phyloP scores from a whole-genome alignment of 2,329 filamentous ascomycete species.

The Aspergillus chevalieri region DNA sequence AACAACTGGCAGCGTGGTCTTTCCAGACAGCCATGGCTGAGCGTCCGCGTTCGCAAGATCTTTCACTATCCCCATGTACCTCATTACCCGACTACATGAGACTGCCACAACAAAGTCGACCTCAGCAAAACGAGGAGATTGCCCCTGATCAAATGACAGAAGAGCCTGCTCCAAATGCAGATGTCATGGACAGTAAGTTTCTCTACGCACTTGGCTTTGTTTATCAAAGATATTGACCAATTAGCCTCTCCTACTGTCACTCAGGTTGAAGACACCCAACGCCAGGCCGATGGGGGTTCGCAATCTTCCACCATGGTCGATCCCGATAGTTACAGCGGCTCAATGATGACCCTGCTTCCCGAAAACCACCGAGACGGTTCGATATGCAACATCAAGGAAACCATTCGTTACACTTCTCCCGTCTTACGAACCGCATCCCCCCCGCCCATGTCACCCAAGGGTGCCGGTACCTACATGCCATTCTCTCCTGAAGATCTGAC shows the following conservation, averaged over 20 bases:
- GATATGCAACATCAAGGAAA: constrained; percentile 25
- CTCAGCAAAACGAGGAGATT: constrained; percentile 9
- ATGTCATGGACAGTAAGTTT: constrained; percentile 15
- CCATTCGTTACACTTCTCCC: constrained; percentile 26
- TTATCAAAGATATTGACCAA: constrained; percentile 8
- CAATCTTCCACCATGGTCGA: constrained; percentile 33
- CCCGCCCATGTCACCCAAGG: constrained; percentile 17
- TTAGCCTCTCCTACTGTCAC: constrained; percentile 15
- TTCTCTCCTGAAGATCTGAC: constrained; percentile 32
- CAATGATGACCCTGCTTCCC: constrained; percentile 29
- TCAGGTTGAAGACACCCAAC: constrained; percentile 19
- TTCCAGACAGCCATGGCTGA: constrained; percentile 33
- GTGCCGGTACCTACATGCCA: constrained; percentile 17
- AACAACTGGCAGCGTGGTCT: constrained; percentile 39
- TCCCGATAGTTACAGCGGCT: constrained; percentile 28
- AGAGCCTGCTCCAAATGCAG: constrained; percentile 9
- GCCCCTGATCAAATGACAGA: constrained; percentile 12
- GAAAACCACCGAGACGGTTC: constrained; percentile 23
- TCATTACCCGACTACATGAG: constrained; percentile 20
- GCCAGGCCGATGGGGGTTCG: constrained; percentile 24
- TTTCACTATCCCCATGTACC: constrained; percentile 34
- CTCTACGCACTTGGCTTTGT: background rate
- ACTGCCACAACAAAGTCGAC: constrained; percentile 9
- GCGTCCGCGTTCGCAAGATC: constrained; percentile 29
- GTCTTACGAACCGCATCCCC: constrained; percentile 19